Evolutionary conservation across 495 filamentous ascomycete species (phyloP).

Genomic region (Cercophora sp.): DNA sequence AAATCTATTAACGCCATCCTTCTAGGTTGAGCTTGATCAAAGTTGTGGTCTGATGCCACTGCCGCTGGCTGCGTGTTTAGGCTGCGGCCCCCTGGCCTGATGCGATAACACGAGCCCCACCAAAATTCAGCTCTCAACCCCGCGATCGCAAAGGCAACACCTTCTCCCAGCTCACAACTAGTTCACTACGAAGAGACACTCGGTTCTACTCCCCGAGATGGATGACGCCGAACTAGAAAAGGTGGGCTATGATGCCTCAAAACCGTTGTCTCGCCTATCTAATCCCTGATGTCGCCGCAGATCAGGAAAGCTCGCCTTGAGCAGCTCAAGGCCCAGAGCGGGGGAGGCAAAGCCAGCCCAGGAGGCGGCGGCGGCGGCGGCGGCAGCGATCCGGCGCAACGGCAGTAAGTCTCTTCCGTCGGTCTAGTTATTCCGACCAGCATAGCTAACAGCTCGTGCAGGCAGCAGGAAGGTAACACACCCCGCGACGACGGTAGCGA

Average conservation of each 20-base stretch:
- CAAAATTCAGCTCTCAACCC: conserved; percentile 16
- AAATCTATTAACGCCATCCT: no score
- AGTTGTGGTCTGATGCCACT: background rate
- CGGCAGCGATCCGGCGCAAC: conserved; percentile 54
- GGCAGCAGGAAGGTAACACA: conserved; percentile 62
- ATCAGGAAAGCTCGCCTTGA: conserved; percentile 86
- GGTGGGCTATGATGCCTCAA: conserved; percentile 38
- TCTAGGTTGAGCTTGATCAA: background rate
- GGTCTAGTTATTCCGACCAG: no score
- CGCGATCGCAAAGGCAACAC: conserved; percentile 17
- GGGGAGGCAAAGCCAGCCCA: conserved; percentile 42
- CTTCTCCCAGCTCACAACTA: no score
- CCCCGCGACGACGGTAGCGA: background rate
- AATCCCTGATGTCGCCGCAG: conserved; percentile 37
- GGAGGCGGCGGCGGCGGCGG: conserved; percentile 45
- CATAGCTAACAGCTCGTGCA: conserved; percentile 24
- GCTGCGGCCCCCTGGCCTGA: background rate
- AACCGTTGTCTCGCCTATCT: background rate
- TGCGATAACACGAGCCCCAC: conserved; percentile 5
- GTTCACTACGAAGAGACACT: no score
- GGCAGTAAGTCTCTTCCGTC: conserved; percentile 54
- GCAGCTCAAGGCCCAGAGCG: conserved; percentile 75
- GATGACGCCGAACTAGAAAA: conserved; percentile 84
- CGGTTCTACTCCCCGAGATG: no score
- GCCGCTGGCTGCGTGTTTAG: background rate